These are phyloP conservation scores for Spathaspora sp. DNA, from an alignment of 805 yeast genomes.

Conservation along the genomic window DNA sequence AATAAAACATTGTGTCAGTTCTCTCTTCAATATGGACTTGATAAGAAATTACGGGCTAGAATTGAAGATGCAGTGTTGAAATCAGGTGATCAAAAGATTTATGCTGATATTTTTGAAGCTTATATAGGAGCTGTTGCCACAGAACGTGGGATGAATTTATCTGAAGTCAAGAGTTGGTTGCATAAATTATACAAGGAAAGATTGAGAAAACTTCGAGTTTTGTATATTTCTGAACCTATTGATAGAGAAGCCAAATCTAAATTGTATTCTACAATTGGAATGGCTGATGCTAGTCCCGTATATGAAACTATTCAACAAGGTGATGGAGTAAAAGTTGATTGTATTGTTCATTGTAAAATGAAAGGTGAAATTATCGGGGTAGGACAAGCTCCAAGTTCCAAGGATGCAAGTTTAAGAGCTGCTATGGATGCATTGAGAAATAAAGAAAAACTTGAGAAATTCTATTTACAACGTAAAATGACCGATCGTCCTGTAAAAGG, in stretches of 20 bases:
- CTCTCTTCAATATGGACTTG: constrained; percentile 66
- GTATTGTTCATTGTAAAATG: constrained; percentile 63
- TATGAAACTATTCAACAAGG: constrained; percentile 49
- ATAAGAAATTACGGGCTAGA: constrained; percentile 49
- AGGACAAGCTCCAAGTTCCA: constrained; percentile 67
- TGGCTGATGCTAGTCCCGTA: constrained; percentile 59
- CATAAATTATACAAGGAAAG: constrained; percentile 47
- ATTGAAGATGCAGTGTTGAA: constrained; percentile 42
- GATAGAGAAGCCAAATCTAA: constrained; percentile 72
- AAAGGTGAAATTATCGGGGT: constrained; percentile 63
- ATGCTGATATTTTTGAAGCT: constrained; percentile 92
- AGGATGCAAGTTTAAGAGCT: constrained; percentile 80
- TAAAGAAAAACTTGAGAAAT: constrained; percentile 58
- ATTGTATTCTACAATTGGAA: constrained; percentile 75
- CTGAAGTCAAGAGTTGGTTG: constrained; percentile 56
- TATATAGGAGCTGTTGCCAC: constrained; percentile 80
- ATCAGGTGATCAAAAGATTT: constrained; percentile 61
- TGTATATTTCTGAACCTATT: constrained; percentile 34
- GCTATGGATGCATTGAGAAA: constrained; percentile 76
- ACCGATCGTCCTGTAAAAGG: constrained; percentile 7
- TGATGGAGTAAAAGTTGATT: constrained; percentile 47
- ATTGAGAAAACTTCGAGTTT: constrained; percentile 27
- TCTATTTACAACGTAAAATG: constrained; percentile 34
- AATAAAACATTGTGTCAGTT: constrained; percentile 71
- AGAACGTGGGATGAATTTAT: constrained; percentile 49